Evolutionary conservation across 2,329 filamentous ascomycete genomes (phyloP), one percentile per base, ranked within the genome.

Genomic region (Phyllosticta citribraziliensis): DNA sequence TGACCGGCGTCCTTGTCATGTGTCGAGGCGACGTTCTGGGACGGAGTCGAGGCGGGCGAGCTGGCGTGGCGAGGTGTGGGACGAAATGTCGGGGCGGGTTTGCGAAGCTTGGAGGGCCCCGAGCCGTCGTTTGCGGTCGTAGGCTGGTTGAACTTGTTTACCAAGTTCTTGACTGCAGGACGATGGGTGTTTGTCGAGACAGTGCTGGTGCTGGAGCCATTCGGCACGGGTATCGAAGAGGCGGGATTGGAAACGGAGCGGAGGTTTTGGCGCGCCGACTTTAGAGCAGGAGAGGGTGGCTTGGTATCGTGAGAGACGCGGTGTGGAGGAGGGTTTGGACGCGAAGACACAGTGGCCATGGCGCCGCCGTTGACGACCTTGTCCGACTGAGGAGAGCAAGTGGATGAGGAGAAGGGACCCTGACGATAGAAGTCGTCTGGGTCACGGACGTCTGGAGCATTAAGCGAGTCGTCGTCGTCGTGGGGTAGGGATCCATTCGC

Each of bases 121-220:
- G 71, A 70, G 8, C 67, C 67, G 1, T 69, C 65, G 20, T 67
- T 66, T 17, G 68, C 67, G 20, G 70, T 64, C 14, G 71, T 67
- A 11, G 58, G 11, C 20, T 70, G 70, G 62, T 73, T 71, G 63
- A 74, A 74, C 25, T 70, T 66, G 63, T 73, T 69, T 1, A 72
- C 72, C 52, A 74, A 69, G 47, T 68, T 71, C 64, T 66, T 72
- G 51, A 74, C 73, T 25, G 72, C 71, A n/a, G 70, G 70, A 61
- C 63, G 70, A 63, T 54, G 58, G 25, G 40, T 22, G 24, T 56
- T 56, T 19, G 59, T 55, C 17, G 58, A 60, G 22, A 60, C 58
- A 17, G 47, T 25, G 14, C 20, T 27, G n/a, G n/a, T 14, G 14
- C 20, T 57, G 19, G 55, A 35, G 8, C 60, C 60, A 56, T 62